A percentile compares a stretch with the other conserved stretches of the same genome.
Conservation (phyloP, 441 rosid genomes). For the Manihot esculenta region DNA sequence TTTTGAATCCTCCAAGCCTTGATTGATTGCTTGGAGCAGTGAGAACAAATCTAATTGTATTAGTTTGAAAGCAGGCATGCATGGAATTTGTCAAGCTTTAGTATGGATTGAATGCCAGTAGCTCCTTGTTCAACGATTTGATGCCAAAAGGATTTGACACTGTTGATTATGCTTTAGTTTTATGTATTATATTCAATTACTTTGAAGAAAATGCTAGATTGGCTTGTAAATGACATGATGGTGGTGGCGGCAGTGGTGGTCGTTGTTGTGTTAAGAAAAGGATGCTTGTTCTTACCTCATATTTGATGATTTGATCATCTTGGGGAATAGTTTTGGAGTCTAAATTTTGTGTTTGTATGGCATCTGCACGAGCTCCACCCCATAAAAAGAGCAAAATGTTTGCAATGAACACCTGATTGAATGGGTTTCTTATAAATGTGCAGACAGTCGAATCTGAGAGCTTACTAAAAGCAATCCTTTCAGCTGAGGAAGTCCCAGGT, state of each 20-base stretch:
- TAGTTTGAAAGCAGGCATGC: not conserved
- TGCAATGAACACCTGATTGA: not conserved
- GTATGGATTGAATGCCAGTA: too few relatives aligned
- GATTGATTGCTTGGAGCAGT: not conserved
- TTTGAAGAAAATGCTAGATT: not conserved
- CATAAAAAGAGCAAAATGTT: not conserved
- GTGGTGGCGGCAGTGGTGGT: too few relatives aligned
- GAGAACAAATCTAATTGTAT: not conserved
- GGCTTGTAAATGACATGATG: not conserved
- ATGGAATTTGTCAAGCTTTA: not conserved
- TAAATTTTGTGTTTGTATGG: not conserved
- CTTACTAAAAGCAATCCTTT: conserved; percentile 67
- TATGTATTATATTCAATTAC: not conserved
- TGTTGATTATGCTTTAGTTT: not conserved
- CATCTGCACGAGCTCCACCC: not conserved
- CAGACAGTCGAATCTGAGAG: conserved; percentile 79
- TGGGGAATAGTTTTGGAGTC: not conserved
- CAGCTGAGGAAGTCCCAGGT: conserved; percentile 73
- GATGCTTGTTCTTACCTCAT: not conserved
- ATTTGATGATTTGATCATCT: too few relatives aligned
- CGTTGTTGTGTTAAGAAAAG: not conserved
- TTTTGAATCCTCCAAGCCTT: not conserved
- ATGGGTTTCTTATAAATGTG: conserved; percentile 8
- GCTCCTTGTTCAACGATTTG: too few relatives aligned
- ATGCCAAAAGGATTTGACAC: not conserved